phyloP scores from a whole-genome alignment of 164 flowering plant species.

The Buxus sempervirens region DNA sequence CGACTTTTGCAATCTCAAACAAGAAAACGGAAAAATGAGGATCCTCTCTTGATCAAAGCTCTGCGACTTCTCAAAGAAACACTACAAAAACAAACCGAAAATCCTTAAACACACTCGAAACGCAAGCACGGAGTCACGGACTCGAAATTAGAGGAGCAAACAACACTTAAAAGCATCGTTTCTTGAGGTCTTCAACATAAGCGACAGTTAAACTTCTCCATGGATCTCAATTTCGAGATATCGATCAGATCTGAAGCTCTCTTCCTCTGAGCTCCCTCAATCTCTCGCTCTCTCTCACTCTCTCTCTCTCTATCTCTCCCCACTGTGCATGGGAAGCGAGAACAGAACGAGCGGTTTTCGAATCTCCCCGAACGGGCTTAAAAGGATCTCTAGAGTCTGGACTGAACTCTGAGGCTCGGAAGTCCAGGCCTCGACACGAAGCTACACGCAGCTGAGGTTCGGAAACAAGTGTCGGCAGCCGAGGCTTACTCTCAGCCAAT shows the following conservation, averaged over 20 bases:
- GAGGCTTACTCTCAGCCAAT: background rate
- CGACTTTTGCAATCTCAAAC: background rate
- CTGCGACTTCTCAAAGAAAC: background rate
- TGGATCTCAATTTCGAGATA: constrained; percentile 1
- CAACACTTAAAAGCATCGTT: constrained; percentile 3
- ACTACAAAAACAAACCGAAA: background rate
- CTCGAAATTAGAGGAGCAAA: background rate
- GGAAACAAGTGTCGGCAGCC: constrained; percentile 27
- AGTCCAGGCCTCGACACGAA: background rate
- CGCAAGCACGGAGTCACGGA: background rate
- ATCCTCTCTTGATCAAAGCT: no score
- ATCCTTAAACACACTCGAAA: background rate
- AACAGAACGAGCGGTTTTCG: constrained; percentile 5
- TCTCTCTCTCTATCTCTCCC: constrained; percentile 7
- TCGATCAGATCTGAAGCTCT: constrained; percentile 1
- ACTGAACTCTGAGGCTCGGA: background rate
- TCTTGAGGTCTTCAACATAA: background rate
- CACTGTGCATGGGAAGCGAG: background rate
- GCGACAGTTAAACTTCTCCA: background rate
- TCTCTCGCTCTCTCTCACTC: constrained; percentile 1
- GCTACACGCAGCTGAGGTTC: background rate
- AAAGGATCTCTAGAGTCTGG: no score
- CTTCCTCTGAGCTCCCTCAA: background rate
- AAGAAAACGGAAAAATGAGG: background rate
- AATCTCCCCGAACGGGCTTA: background rate